phyloP scores from a whole-genome alignment of 2,329 filamentous ascomycete genomes.

The Thielaviopsis punctulata region DNA sequence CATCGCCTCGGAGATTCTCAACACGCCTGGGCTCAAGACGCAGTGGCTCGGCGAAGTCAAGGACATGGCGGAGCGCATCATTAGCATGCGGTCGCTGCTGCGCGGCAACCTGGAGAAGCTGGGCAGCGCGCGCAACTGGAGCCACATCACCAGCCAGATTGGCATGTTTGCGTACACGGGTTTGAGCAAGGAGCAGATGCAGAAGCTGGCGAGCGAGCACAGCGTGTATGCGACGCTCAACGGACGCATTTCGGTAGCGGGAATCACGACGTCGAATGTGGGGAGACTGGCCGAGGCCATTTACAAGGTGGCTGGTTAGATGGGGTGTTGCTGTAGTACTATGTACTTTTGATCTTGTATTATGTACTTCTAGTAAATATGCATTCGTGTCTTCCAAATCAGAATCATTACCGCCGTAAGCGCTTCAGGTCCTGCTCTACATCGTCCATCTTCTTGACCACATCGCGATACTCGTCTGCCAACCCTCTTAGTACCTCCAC shows the following conservation, averaged over 20 bases:
- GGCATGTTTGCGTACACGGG: slow-evolving; percentile 99
- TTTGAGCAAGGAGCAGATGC: slow-evolving; percentile 80
- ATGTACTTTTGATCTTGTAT: too few species aligned
- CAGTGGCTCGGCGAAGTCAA: slow-evolving; percentile 97
- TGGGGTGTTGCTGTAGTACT: neutral
- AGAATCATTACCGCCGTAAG: slow-evolving; percentile 15
- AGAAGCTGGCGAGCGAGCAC: slow-evolving; percentile 78
- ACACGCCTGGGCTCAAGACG: slow-evolving; percentile 65
- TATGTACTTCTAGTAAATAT: too few species aligned
- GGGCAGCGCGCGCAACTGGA: slow-evolving; percentile 94
- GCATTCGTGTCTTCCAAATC: neutral
- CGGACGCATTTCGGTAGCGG: slow-evolving; percentile 70
- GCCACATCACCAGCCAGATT: slow-evolving; percentile 96
- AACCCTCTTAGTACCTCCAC: slow-evolving; percentile 36
- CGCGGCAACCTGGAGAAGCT: slow-evolving; percentile 91
- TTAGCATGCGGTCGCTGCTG: slow-evolving; percentile 87
- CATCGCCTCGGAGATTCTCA: slow-evolving; percentile 82
- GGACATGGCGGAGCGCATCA: slow-evolving; percentile 98
- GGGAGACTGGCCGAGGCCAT: slow-evolving; percentile 68
- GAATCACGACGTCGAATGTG: slow-evolving; percentile 66
- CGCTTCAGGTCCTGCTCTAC: slow-evolving; percentile 29
- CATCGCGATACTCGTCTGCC: slow-evolving; percentile 32
- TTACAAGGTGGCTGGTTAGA: slow-evolving; percentile 61
- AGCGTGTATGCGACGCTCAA: slow-evolving; percentile 96
- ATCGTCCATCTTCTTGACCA: slow-evolving; percentile 32